A percentile compares a stretch with the other conserved stretches of the same genome.
These are phyloP conservation scores for Aegilops sharonensis DNA, from an alignment of 176 grass and related monocot species.

Conservation along the genomic window DNA sequence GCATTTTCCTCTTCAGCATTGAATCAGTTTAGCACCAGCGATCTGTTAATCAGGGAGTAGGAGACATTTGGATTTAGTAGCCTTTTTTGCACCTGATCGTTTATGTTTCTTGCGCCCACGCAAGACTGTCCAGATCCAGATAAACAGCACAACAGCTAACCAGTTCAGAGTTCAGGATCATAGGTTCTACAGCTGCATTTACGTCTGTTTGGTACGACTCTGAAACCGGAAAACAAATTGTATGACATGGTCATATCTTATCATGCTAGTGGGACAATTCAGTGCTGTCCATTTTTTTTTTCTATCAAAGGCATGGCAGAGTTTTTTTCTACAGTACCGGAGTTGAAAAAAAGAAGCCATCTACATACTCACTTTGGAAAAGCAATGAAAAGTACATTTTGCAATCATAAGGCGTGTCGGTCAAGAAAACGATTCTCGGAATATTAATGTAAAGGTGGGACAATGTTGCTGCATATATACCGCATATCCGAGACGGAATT, in stretches of 20 bases:
- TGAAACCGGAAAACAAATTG: background rate
- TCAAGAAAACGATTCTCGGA: background rate
- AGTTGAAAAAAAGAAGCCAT: background rate
- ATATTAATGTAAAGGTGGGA: background rate
- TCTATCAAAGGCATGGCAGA: background rate
- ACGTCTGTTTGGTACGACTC: background rate
- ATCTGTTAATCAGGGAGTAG: background rate
- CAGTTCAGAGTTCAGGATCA: background rate
- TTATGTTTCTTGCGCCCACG: constrained; percentile 30
- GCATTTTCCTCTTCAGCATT: background rate
- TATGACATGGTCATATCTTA: background rate
- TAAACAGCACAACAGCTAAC: constrained; percentile 18
- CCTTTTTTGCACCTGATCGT: background rate
- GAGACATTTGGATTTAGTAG: background rate
- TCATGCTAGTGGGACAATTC: background rate
- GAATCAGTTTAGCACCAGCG: background rate
- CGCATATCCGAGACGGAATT: background rate
- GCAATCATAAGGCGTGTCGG: background rate
- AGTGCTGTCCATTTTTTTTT: background rate
- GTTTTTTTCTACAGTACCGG: background rate
- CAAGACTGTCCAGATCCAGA: constrained; percentile 37
- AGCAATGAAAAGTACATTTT: background rate
- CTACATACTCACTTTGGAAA: background rate
- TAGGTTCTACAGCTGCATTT: background rate
- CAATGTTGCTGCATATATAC: background rate